Base-by-base conservation (phyloP, 1,284 basidiomycete species). In the Cystobasidium pallidum region DNA sequence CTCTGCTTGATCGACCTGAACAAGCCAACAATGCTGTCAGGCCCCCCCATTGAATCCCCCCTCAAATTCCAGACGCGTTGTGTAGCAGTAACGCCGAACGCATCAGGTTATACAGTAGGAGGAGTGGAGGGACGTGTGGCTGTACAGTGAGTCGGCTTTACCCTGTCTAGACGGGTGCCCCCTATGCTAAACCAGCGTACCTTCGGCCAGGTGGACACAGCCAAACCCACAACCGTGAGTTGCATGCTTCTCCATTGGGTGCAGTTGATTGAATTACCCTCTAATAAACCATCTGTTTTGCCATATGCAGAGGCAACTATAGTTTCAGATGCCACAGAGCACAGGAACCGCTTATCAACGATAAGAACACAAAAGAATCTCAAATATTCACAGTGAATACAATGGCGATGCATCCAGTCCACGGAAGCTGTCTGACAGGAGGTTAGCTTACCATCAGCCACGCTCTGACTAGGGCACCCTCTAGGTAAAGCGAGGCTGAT, bases 121-220 rank as follows among this genome's bases (percentile, higher is more conserved):
- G 94, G 92, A 79, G 88, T 97, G 13, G 95, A 99, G 82, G 95
- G 95, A 10, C 86, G 95, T 62, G 93, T 98, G 0, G 94, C 92
- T 1, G 94, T 99, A 74, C 95, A 98, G 90, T 96, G 81, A 80
- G 91, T 82, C 11, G 26, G 6, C 26, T 10, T 3, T 57, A 1
- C 28, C 26, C 2, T 39, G 34, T n/a, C 21, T 7, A 11, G 52
- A 24, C 2, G 36, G 13, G 13, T 51, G 8, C 30, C 21, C 13
- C 2, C 17, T 36, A 41, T n/a, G 54, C 52, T 47, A 55, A 24
- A 51, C 3, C 26, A 51, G 15, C 41, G 7, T 13, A 11, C 36
- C 2, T 28, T 19, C 26, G 26, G 34, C 45, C 39, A 54, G 66
- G 24, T 43, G 34, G 54, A 21, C n/a, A 1, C 17, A 19, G 10